Evolutionary conservation across 2,329 filamentous ascomycete species (phyloP), one percentile per base, ranked within the genome.

Genomic region (Ophiostoma sp.): DNA sequence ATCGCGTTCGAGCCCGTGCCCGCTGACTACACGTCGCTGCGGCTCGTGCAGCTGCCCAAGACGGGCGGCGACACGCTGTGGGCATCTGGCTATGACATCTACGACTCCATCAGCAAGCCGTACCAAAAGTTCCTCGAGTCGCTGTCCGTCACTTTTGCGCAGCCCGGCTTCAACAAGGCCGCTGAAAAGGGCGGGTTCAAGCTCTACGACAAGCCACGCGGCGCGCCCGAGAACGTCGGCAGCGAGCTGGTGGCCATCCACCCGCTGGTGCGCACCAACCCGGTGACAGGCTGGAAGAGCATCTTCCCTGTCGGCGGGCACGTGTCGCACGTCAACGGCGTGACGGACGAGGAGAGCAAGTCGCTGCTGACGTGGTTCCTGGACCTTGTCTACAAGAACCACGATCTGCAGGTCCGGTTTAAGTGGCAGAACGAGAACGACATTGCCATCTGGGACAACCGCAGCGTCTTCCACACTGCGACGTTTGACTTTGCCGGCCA

Each of bases 231-330:
- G 72, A 87, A 87, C 72, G 76, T 83, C 4, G 85, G 84, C 67
- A 74, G 77, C 3, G 76, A 79, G 3, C 80, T 87, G 71, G 79
- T 80, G 69, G 84, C 84, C 13, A 75, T 83, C 3, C 85, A 87
- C 75, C 85, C 85, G 0, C 82, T 87, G 3, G 77, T 87, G 41
- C 81, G 85, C 44, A 87, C 85, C 13, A 87, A 87, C 75, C 85
- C 85, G 0, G 84, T 87, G 0, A 86, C 84, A 0, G 85, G 85
- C 1, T 87, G 85, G 85, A 86, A 85, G 76, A 81, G 79, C 66
- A 76, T 86, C 62, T 87, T 85, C 73, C 82, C 83, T 1, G 79
- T 85, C 0, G 84, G 84, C 13, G 80, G 80, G n/a, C 83, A 86
- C 74, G 81, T 83, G 0, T 76, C 79, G 54, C 78, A 80, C 71